Conservation (phyloP, 2,329 filamentous ascomycete species). For the Alternaria postmessia region DNA sequence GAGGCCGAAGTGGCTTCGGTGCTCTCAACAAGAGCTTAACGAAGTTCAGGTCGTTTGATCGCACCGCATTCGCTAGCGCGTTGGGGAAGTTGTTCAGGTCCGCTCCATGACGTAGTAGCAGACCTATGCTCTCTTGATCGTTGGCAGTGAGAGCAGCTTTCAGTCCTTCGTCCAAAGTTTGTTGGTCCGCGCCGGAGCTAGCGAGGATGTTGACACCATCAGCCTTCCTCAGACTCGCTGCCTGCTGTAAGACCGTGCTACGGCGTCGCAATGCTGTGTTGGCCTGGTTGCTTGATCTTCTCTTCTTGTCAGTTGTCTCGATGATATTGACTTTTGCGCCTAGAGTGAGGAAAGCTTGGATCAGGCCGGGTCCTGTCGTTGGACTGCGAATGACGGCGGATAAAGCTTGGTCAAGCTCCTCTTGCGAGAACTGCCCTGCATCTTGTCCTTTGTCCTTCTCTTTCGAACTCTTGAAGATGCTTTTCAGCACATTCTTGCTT, state of each 20-base stretch:
- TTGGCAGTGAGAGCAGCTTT: slow-evolving; percentile 44
- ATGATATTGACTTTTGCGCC: slow-evolving; percentile 47
- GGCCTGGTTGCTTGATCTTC: slow-evolving; percentile 22
- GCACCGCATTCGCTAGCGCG: slow-evolving; percentile 41
- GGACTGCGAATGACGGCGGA: slow-evolving; percentile 44
- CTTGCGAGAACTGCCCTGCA: slow-evolving; percentile 41
- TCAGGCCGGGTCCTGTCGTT: slow-evolving; percentile 40
- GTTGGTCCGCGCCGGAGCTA: slow-evolving; percentile 46
- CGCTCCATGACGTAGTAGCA: slow-evolving; percentile 46
- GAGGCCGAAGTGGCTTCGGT: slow-evolving; percentile 41
- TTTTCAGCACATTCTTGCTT: slow-evolving; percentile 44
- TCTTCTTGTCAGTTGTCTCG: slow-evolving; percentile 29
- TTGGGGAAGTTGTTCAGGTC: slow-evolving; percentile 45
- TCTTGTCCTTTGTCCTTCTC: slow-evolving; percentile 46
- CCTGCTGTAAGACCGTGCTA: slow-evolving; percentile 48
- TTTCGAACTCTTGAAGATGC: slow-evolving; percentile 47
- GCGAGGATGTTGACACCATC: slow-evolving; percentile 45
- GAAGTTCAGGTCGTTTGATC: slow-evolving; percentile 41
- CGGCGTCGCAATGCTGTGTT: slow-evolving; percentile 37
- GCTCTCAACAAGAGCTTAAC: slow-evolving; percentile 42
- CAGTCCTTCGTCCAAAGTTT: slow-evolving; percentile 44
- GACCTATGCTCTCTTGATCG: slow-evolving; percentile 43
- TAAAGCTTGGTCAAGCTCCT: slow-evolving; percentile 47
- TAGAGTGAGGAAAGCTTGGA: slow-evolving; percentile 45
- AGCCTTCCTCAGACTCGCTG: slow-evolving; percentile 40